Evolutionary conservation across 192 early-diverging fungal genomes (phyloP), one percentile per base, ranked within the genome.

Genomic region (Phlyctochytrium planicorne): DNA sequence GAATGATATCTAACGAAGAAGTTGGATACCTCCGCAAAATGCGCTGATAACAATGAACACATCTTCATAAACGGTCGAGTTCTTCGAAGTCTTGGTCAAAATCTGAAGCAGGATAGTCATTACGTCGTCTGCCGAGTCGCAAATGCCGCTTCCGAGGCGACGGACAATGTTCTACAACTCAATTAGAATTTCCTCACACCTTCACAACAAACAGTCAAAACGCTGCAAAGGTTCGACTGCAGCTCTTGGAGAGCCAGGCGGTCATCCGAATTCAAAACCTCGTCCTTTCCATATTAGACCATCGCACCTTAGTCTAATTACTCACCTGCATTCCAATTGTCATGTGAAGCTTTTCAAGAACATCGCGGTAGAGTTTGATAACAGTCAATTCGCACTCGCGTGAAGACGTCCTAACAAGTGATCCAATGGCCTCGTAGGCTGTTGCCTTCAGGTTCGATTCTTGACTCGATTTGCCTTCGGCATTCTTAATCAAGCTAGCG

Each of bases 361-460:
- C 87, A 3, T 88, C 85, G 12, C 84, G 74, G 1, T 89, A 82
- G 24, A 99, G 84, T 59, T 87, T 85, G 52, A 85, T 85, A 31
- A 99, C 91, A 31, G 82, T 78, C 25, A 85, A 79, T 37, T 88
- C 81, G 56, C 90, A 91, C 66, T 98, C 95, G 77, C 86, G 68
- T 2, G 82, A 59, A 37, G 68, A 71, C 59, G 73, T 72, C 36
- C 75, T 84, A 33, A 93, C 87, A 29, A 97, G 77, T 24, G 89
- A 86, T 2, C 93, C 90, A 65, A 98, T 91, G 30, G 95, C 93
- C 75, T 97, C 96, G 75, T 97, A 98, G 3, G 91, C 92, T 23
- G 93, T 91, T 0, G 93, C 91, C 67, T 93, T 88, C 56, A 93
- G 89, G 74, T 96, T 95, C 71, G 88, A 79, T 70, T 97, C 94